phyloP scores from a whole-genome alignment of 768 basidiomycete species.

The Gymnopilus junonius region DNA sequence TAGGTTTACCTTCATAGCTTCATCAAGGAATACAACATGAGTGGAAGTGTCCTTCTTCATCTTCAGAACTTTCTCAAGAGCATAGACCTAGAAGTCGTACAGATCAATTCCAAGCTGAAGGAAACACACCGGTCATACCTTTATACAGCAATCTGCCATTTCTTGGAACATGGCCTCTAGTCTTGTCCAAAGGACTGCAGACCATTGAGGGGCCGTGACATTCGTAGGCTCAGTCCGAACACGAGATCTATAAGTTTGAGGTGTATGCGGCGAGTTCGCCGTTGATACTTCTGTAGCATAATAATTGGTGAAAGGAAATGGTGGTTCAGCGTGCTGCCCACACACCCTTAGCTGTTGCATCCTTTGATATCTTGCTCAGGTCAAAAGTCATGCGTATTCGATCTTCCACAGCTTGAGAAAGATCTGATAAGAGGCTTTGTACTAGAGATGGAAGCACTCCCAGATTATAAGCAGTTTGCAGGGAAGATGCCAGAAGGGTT shows the following conservation, averaged over 20 bases:
- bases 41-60: constrained; percentile 85
- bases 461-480: constrained; percentile 96
- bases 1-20: constrained; percentile 80
- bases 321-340: constrained; percentile 41
- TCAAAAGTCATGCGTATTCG: constrained; percentile 88
- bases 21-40: constrained; percentile 84
- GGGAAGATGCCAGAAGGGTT: constrained; percentile 86
- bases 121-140: constrained; percentile 46
- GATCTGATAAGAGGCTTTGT: constrained; percentile 73
- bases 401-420: constrained; percentile 82
- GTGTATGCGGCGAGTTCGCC: constrained; percentile 34
- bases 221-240: constrained; percentile 91
- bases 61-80: constrained; percentile 90
- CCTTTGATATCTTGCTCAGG: constrained; percentile 82
- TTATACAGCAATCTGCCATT: constrained; percentile 89
- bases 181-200: constrained; percentile 77
- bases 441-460: constrained; percentile 84
- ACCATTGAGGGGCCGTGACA: constrained; percentile 86
- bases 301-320: constrained; percentile 14
- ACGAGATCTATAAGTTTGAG: constrained; percentile 81
- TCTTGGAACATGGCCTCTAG: constrained; percentile 86
- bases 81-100: constrained; percentile 71
- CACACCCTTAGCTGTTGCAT: constrained; percentile 75
- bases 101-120: not conserved
- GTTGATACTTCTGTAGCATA: constrained; percentile 17